phyloP scores from a whole-genome alignment of 2,329 filamentous ascomycete genomes.

The Colletotrichum spaethianum region DNA sequence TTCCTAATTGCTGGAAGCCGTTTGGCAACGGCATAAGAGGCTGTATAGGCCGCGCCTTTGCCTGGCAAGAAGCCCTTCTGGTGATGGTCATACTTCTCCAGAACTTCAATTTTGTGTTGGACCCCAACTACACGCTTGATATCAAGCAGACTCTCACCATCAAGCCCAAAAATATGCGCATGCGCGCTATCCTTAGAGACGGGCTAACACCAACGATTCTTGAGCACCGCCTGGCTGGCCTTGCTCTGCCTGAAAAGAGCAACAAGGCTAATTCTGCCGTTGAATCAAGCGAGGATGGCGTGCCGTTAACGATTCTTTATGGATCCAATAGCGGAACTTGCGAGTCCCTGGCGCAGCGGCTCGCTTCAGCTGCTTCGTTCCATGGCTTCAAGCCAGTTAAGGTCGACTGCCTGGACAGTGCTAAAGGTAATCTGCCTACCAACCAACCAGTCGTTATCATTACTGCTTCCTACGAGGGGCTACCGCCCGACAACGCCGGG shows the following conservation, averaged over 20 bases:
- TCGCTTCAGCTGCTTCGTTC: conserved; percentile 67
- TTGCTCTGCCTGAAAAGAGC: not conserved
- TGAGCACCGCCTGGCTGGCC: conserved; percentile 59
- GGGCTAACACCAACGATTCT: conserved; percentile 55
- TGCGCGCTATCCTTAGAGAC: conserved; percentile 68
- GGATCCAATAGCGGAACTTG: conserved; percentile 80
- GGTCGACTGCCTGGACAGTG: conserved; percentile 69
- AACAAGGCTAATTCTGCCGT: conserved; percentile 4
- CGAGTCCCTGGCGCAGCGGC: conserved; percentile 72
- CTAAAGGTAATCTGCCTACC: conserved; percentile 68
- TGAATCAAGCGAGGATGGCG: not conserved
- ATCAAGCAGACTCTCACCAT: conserved; percentile 69
- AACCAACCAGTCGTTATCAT: conserved; percentile 73
- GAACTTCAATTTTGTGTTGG: conserved; percentile 75
- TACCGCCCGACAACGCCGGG: conserved; percentile 77
- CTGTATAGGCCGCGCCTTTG: conserved; percentile 68
- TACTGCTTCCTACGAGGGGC: conserved; percentile 77
- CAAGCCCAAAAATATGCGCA: conserved; percentile 72
- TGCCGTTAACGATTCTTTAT: conserved; percentile 71
- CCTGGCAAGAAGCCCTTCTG: conserved; percentile 66
- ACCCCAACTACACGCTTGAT: conserved; percentile 67
- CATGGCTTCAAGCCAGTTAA: conserved; percentile 68
- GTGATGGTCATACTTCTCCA: conserved; percentile 70
- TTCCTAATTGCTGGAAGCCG: conserved; percentile 60
- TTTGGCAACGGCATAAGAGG: conserved; percentile 67